phyloP scores from a whole-genome alignment of 768 basidiomycete genomes.

The Tephrocybe rancida region DNA sequence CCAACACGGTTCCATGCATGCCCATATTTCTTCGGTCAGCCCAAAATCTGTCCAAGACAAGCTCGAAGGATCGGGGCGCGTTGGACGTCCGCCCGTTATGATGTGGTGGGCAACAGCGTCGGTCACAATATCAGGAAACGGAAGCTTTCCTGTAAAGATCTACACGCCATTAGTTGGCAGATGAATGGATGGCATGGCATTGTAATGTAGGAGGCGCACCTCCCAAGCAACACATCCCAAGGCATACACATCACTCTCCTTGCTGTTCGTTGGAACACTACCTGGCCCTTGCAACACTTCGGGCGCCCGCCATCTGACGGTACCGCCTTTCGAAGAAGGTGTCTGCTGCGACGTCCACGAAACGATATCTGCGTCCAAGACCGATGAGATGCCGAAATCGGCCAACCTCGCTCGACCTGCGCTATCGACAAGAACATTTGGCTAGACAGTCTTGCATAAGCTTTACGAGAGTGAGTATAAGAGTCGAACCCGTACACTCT shows the following conservation, averaged over 20 bases:
- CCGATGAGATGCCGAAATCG: conserved; percentile 7
- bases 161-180: no score
- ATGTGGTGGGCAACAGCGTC: no score
- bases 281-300: background rate
- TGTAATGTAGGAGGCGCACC: background rate
- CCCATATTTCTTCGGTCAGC: no score
- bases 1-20: no score
- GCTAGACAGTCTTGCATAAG: background rate
- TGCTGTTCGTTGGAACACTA: background rate
- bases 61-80: no score
- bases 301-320: conserved; percentile 2
- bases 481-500: background rate
- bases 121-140: no score
- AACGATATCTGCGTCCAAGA: background rate
- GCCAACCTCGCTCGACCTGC: background rate
- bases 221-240: conserved; percentile 4
- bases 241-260: conserved; percentile 5
- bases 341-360: conserved; percentile 1
- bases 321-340: background rate
- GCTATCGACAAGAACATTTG: background rate
- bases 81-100: no score
- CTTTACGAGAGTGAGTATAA: background rate
- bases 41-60: no score
- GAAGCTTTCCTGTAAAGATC: no score
- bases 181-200: no score